Evolutionary conservation across 257 asterid species (phyloP).

Genomic region (Rubia yunnanensis): DNA sequence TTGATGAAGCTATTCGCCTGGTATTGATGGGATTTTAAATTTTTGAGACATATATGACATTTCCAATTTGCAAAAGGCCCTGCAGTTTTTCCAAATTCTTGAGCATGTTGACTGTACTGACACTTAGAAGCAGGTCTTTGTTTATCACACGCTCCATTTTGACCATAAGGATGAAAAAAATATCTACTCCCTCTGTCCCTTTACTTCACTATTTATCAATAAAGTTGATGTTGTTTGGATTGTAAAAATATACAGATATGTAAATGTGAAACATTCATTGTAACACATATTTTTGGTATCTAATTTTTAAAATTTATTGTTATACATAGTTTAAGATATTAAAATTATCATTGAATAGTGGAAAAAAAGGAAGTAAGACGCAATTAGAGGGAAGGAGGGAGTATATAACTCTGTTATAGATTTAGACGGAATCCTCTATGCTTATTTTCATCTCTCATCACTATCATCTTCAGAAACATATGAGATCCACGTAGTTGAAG

Average conservation of each 20-base stretch:
- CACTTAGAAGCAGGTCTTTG: background rate
- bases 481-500: background rate
- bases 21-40: constrained; percentile 28
- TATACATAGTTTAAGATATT: too few relatives aligned
- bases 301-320: too few relatives aligned
- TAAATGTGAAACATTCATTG: too few relatives aligned
- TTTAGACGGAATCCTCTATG: background rate
- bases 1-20: constrained; percentile 95
- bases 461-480: background rate
- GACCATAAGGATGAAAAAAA: background rate
- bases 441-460: background rate
- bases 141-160: background rate
- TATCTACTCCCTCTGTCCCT: too few relatives aligned
- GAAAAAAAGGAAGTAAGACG: too few relatives aligned
- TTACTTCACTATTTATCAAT: too few relatives aligned
- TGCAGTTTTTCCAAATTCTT: background rate
- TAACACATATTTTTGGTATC: too few relatives aligned
- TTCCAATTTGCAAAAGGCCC: background rate
- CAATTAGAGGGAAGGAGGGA: too few relatives aligned
- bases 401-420: too few relatives aligned
- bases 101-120: background rate
- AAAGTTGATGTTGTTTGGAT: too few relatives aligned
- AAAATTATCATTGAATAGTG: too few relatives aligned
- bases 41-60: background rate
- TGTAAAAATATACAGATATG: too few relatives aligned